These are phyloP conservation scores for Penicillium sp. DNA, from an alignment of 2,329 filamentous ascomycete genomes.

Conservation along the genomic window DNA sequence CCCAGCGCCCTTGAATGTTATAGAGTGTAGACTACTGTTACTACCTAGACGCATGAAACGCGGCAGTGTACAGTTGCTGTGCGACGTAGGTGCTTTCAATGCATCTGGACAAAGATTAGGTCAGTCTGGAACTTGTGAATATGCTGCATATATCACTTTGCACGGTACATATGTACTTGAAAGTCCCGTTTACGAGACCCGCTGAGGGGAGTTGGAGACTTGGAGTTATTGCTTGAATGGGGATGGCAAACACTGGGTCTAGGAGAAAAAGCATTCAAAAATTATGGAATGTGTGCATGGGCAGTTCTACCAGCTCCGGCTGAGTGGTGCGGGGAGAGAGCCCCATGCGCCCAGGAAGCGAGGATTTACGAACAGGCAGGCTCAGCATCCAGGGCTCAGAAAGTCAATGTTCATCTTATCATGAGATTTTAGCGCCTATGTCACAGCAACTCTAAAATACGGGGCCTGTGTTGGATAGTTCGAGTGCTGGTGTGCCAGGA, in stretches of 20 bases:
- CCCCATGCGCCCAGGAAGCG: neutral
- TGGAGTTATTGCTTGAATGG: neutral
- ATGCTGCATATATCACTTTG: neutral
- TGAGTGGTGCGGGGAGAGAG: neutral
- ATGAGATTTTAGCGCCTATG: slow-evolving; percentile 26
- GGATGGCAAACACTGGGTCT: neutral
- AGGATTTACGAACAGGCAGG: neutral
- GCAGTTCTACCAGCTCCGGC: neutral
- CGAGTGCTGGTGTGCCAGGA: neutral
- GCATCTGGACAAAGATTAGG: neutral
- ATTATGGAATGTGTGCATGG: neutral
- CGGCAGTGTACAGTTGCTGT: neutral
- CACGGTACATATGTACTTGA: neutral
- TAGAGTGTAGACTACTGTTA: neutral
- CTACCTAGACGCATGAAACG: neutral
- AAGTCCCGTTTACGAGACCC: neutral
- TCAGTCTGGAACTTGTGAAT: neutral
- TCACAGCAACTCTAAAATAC: slow-evolving; percentile 29
- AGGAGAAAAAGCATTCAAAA: neutral
- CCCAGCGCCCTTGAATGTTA: too few relatives aligned
- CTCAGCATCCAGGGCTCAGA: neutral
- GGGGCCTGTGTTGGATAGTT: slow-evolving; percentile 10
- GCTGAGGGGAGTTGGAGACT: neutral
- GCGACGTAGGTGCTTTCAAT: neutral
- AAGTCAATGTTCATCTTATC: slow-evolving; percentile 23